Evolutionary conservation across 495 filamentous ascomycete genomes (phyloP).

Genomic region (Xylaria scruposa): DNA sequence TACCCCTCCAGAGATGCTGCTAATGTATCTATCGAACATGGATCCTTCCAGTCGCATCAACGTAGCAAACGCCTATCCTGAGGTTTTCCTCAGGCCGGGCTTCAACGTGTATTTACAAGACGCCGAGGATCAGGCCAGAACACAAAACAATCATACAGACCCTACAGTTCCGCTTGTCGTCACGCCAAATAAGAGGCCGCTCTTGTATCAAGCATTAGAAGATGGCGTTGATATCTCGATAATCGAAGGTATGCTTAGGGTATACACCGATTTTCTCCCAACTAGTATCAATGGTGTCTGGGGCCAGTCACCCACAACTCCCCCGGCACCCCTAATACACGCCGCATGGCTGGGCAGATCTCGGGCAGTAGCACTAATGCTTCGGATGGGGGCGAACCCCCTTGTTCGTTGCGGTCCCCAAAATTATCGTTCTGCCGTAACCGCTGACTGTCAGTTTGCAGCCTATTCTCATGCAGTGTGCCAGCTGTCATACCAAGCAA

Average conservation of each 20-base stretch:
- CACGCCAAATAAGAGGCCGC: neutral
- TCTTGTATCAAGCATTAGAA: neutral
- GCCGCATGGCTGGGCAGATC: neutral
- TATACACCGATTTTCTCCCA: neutral
- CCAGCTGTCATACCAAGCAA: neutral
- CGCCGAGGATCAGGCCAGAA: neutral
- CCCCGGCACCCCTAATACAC: neutral
- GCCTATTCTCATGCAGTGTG: neutral
- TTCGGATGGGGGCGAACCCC: slow-evolving; percentile 1
- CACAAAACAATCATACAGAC: neutral
- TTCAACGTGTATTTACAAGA: neutral
- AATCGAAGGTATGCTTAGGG: neutral
- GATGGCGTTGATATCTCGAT: neutral
- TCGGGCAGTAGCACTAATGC: neutral
- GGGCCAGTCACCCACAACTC: neutral
- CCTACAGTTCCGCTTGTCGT: too few species aligned
- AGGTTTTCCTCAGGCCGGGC: neutral
- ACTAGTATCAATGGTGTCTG: slow-evolving; percentile 10
- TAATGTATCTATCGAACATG: neutral
- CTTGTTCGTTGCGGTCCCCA: too few species aligned
- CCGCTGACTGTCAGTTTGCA: neutral
- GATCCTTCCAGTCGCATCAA: neutral
- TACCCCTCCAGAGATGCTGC: neutral
- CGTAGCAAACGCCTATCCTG: neutral
- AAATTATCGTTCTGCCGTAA: neutral